Percentiles rank a stretch among this genome's conserved stretches.
Evolutionary conservation across 495 filamentous ascomycete species (phyloP).

Genomic region (Podospora tetraspora): DNA sequence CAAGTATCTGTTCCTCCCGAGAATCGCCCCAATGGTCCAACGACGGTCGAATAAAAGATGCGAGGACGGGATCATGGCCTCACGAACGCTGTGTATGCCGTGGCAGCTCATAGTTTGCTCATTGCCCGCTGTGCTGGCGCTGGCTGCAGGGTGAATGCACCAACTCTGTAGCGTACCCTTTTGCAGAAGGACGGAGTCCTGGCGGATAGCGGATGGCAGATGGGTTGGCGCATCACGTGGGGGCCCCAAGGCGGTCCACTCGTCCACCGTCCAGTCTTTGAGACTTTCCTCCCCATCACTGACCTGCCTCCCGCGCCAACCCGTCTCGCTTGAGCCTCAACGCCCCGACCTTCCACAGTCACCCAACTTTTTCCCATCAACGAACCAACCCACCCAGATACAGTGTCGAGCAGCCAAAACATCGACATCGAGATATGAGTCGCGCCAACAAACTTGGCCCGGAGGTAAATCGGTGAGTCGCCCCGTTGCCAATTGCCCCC

Average conservation of each 20-base stretch:
- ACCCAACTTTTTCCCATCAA: constrained; percentile 15
- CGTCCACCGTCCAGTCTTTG: constrained; percentile 21
- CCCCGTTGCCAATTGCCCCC: not conserved
- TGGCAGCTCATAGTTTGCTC: not conserved
- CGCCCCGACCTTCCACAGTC: constrained; percentile 12
- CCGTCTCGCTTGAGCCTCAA: constrained; percentile 30
- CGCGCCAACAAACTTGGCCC: constrained; percentile 84
- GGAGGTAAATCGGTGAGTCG: constrained; percentile 85
- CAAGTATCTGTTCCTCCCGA: no score
- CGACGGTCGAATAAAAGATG: not conserved
- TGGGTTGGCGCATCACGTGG: constrained; percentile 26
- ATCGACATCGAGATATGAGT: constrained; percentile 62
- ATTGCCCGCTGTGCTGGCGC: not conserved
- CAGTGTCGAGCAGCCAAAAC: constrained; percentile 24
- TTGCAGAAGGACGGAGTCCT: no score
- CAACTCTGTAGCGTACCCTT: no score
- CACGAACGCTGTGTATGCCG: not conserved
- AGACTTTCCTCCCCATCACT: constrained; percentile 33
- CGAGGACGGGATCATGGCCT: not conserved
- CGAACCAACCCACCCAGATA: constrained; percentile 17
- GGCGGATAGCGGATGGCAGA: not conserved
- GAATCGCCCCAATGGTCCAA: not conserved
- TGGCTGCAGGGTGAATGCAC: not conserved
- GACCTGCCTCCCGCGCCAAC: constrained; percentile 24
- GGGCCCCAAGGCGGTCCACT: constrained; percentile 15